Percentiles rank a stretch among this genome's conserved stretches.
These are phyloP conservation scores for Salix brachista DNA, from an alignment of 345 rosid species.

Conservation along the genomic window DNA sequence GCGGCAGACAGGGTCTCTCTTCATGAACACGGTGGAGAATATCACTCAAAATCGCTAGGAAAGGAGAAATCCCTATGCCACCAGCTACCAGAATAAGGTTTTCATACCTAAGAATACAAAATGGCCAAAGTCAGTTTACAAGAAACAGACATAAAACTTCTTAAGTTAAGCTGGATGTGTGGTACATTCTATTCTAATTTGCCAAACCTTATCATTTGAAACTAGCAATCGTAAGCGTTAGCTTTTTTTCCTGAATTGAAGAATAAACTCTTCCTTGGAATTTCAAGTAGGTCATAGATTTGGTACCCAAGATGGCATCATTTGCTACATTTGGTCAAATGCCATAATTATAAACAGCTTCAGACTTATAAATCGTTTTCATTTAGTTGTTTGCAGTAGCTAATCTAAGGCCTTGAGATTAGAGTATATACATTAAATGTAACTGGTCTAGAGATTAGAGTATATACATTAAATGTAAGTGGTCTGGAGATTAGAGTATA, in stretches of 20 bases:
- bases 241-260: too few species aligned
- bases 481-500: conserved; percentile 5
- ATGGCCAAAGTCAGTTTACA: neutral
- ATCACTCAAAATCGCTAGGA: conserved; percentile 78
- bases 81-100: conserved; percentile 85
- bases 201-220: too few species aligned
- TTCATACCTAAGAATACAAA: conserved; percentile 54
- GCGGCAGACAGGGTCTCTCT: conserved; percentile 67
- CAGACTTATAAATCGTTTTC: neutral
- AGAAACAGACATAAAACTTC: neutral
- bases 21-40: conserved; percentile 60
- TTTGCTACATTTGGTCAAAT: too few species aligned
- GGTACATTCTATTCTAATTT: neutral
- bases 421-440: conserved; percentile 2
- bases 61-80: conserved; percentile 89
- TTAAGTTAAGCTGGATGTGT: neutral
- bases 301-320: too few species aligned
- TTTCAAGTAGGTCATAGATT: too few species aligned
- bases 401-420: neutral
- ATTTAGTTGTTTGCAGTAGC: neutral
- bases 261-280: too few species aligned
- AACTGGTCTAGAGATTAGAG: conserved; percentile 1
- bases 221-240: too few species aligned
- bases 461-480: neutral
- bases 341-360: neutral